Evolutionary conservation across 192 early-diverging fungal genomes (phyloP).

Genomic region (Coemansia sp.): DNA sequence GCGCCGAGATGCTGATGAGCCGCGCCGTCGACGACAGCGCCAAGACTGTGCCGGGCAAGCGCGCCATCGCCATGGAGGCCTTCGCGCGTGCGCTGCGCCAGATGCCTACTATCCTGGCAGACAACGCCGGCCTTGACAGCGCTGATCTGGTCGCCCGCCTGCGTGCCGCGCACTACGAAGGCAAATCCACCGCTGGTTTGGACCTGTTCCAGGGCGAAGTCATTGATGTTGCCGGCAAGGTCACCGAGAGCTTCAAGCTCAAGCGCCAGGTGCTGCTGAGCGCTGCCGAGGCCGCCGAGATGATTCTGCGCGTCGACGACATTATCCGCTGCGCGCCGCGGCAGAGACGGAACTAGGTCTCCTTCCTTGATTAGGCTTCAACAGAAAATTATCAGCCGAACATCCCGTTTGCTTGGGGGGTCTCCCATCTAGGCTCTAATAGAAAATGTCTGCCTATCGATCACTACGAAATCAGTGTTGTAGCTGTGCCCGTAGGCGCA

Average conservation of each 20-base stretch:
- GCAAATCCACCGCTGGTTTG: constrained; percentile 69
- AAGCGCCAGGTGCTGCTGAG: constrained; percentile 90
- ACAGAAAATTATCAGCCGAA: too few species aligned
- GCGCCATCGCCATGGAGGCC: constrained; percentile 89
- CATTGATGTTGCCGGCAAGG: constrained; percentile 74
- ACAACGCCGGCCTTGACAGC: constrained; percentile 96
- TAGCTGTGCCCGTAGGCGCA: too few species aligned
- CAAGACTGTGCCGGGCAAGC: constrained; percentile 87
- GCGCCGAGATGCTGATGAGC: constrained; percentile 96
- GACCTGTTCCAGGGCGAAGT: constrained; percentile 83
- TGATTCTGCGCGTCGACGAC: constrained; percentile 97
- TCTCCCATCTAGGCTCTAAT: too few species aligned
- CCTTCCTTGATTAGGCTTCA: too few species aligned
- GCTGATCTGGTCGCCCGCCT: constrained; percentile 89
- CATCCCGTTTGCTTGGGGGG: not conserved
- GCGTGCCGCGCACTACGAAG: constrained; percentile 90
- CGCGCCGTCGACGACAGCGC: constrained; percentile 94
- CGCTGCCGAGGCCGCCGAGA: constrained; percentile 93
- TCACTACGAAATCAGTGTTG: too few species aligned
- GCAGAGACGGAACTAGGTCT: constrained; percentile 43
- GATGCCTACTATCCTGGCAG: constrained; percentile 95
- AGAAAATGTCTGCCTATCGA: too few species aligned
- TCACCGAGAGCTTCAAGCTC: constrained; percentile 96
- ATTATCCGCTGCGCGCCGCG: constrained; percentile 90
- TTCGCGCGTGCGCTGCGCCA: constrained; percentile 93